Conservation (phyloP, 2,329 filamentous ascomycete genomes). For the Fonsecaea multimorphosa region DNA sequence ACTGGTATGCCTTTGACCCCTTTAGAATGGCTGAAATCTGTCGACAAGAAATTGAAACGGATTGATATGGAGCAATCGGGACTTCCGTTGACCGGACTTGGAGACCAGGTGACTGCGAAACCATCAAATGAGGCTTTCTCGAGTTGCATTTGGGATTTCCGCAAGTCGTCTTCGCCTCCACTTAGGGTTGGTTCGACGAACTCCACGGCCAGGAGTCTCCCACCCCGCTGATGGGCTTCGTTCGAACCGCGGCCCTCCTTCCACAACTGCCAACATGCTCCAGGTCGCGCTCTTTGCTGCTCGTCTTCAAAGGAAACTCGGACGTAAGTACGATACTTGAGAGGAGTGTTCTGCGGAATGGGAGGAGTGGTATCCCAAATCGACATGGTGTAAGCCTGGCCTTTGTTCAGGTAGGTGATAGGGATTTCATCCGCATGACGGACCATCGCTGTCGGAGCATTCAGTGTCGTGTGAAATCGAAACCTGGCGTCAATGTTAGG, state of each 20-base stretch:
- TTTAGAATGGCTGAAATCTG: conserved; percentile 98
- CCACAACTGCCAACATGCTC: conserved; percentile 87
- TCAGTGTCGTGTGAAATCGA: conserved; percentile 86
- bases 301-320: conserved; percentile 98
- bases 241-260: conserved; percentile 96
- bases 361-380: conserved; percentile 76
- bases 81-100: conserved; percentile 65
- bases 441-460: conserved; percentile 96
- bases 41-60: conserved; percentile 97
- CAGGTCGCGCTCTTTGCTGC: conserved; percentile 82
- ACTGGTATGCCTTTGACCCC: conserved; percentile 98
- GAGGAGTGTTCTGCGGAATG: conserved; percentile 62
- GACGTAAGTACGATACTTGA: conserved; percentile 82
- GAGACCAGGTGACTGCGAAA: conserved; percentile 88
- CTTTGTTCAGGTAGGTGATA: conserved; percentile 97
- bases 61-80: conserved; percentile 87
- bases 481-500: conserved; percentile 61
- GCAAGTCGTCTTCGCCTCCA: conserved; percentile 61
- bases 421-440: conserved; percentile 89
- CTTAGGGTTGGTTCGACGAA: conserved; percentile 74
- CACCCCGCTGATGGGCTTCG: conserved; percentile 91
- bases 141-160: conserved; percentile 69
- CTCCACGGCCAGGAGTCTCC: conserved; percentile 92
- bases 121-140: conserved; percentile 87
- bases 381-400: conserved; percentile 88